phyloP scores from a whole-genome alignment of 2,329 filamentous ascomycete species.

The Monosporascus sp. region DNA sequence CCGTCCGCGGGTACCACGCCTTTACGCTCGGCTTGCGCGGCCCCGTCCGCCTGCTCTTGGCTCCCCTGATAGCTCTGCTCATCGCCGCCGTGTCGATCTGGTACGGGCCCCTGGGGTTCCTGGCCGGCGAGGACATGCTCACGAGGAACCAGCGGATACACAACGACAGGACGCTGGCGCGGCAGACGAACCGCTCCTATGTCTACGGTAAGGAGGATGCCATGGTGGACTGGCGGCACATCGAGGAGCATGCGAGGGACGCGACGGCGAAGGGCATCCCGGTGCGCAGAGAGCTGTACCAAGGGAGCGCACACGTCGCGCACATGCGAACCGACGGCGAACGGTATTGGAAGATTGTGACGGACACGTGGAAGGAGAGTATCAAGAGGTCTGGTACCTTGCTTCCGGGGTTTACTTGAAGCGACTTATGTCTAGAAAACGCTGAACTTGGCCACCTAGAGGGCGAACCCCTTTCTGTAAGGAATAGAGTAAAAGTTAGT shows the following conservation, averaged over 20 bases:
- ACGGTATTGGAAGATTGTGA: slow-evolving; percentile 46
- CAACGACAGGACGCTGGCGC: slow-evolving; percentile 28
- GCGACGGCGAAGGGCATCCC: slow-evolving; percentile 34
- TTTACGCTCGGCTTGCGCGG: slow-evolving; percentile 31
- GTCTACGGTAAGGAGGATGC: slow-evolving; percentile 44
- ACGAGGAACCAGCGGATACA: slow-evolving; percentile 30
- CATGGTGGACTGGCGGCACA: slow-evolving; percentile 39
- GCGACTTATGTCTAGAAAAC: no score
- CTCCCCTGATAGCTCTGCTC: slow-evolving; percentile 29
- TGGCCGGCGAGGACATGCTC: slow-evolving; percentile 25
- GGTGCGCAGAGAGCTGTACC: slow-evolving; percentile 41
- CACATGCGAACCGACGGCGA: slow-evolving; percentile 39
- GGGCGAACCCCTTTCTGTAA: neutral
- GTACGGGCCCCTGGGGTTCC: slow-evolving; percentile 24
- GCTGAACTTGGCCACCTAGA: no score
- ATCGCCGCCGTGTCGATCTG: slow-evolving; percentile 26
- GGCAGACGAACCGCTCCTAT: slow-evolving; percentile 43
- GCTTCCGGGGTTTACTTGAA: neutral
- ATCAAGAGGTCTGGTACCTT: neutral
- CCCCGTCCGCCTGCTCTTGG: slow-evolving; percentile 19
- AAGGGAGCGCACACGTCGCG: slow-evolving; percentile 44
- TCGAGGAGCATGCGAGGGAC: slow-evolving; percentile 42
- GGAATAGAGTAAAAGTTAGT: neutral
- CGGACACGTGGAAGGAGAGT: slow-evolving; percentile 37
- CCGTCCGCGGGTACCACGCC: slow-evolving; percentile 33